Evolutionary conservation across 208 protist species (phyloP), one percentile per base, ranked within the genome.

Genomic region (Crithidia acanthocephali): DNA sequence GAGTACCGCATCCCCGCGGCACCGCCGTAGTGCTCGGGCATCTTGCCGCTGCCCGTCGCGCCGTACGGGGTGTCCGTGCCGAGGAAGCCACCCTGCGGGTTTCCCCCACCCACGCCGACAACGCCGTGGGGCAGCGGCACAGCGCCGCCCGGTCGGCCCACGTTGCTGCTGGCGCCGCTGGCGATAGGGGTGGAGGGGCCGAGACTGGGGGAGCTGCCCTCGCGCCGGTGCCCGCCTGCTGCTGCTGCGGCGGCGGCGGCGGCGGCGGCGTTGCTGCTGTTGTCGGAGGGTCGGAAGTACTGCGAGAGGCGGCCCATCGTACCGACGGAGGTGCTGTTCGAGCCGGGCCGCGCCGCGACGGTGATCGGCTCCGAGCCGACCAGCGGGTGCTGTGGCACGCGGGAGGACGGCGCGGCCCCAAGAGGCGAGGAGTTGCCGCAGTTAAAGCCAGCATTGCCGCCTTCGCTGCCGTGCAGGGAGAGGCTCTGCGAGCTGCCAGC

Each of bases 331-430:
- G 22, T 55, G 56, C 64, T 59, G 55, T 62, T 58, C 25, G 50
- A 50, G 44, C 68, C 68, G 20, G 75, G 77, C 8, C 81, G 81
- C 40, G 80, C 68, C 32, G 73, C 71, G 44, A 50, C 66, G 61
- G 56, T 67, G 70, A 44, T 40, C 44, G 69, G 22, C 63, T 82
- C 65, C 20, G 79, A 32, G 44, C 28, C 27, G 64, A 73, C 40
- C 68, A 80, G 20, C 55, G 65, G 62, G 80, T 79, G 59, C 66
- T 60, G 57, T 16, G 30, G 37, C 27, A 27, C 52, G 20, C 63
- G 63, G 40, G 63, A 68, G 30, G 44, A 40, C 60, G 30, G 44
- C 50, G 70, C 52, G 37, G 40, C 45, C 30, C 48, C 62, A 5
- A 68, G 48, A 1, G 48, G 48, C 5, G 62, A 57, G 30, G 62